Conservation (phyloP, 2,329 filamentous ascomycete genomes). For the Xylariaceae sp. region DNA sequence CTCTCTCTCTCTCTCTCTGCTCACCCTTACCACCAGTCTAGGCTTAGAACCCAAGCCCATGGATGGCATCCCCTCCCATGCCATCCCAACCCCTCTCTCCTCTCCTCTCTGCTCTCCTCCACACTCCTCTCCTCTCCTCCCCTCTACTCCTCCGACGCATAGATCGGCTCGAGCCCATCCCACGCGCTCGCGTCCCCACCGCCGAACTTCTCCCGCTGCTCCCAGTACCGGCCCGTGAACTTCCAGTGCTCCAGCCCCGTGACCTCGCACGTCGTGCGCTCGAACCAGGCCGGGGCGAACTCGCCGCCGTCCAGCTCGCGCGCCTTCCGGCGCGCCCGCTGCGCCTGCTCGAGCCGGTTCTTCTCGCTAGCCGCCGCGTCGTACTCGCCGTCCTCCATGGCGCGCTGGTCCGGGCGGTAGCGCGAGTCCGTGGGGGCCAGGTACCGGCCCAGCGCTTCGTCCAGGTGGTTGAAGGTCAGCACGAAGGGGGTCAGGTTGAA, state of each 20-base stretch:
- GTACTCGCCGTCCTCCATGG: slow-evolving; percentile 98
- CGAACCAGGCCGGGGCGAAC: slow-evolving; percentile 82
- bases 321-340: slow-evolving; percentile 65
- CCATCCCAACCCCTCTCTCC: too few species aligned
- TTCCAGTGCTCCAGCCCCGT: slow-evolving; percentile 90
- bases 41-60: too few species aligned
- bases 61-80: too few species aligned
- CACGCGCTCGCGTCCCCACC: slow-evolving; percentile 52
- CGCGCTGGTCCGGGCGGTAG: slow-evolving; percentile 87
- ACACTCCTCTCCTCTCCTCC: not conserved
- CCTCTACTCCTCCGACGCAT: slow-evolving; percentile 20
- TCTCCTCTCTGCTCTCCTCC: not conserved
- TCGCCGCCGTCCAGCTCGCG: slow-evolving; percentile 74
- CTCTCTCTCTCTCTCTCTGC: too few species aligned
- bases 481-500: slow-evolving; percentile 98
- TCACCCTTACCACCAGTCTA: too few species aligned
- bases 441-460: slow-evolving; percentile 68
- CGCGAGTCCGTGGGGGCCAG: slow-evolving; percentile 90
- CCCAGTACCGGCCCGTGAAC: slow-evolving; percentile 87
- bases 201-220: slow-evolving; percentile 58
- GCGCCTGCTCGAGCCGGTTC: slow-evolving; percentile 86
- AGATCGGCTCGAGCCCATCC: slow-evolving; percentile 73
- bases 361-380: slow-evolving; percentile 90
- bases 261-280: slow-evolving; percentile 59
- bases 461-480: slow-evolving; percentile 85